Evolutionary conservation across 2,329 filamentous ascomycete genomes (phyloP), one percentile per base, ranked within the genome.

Genomic region (Akanthomyces uredinophilus): DNA sequence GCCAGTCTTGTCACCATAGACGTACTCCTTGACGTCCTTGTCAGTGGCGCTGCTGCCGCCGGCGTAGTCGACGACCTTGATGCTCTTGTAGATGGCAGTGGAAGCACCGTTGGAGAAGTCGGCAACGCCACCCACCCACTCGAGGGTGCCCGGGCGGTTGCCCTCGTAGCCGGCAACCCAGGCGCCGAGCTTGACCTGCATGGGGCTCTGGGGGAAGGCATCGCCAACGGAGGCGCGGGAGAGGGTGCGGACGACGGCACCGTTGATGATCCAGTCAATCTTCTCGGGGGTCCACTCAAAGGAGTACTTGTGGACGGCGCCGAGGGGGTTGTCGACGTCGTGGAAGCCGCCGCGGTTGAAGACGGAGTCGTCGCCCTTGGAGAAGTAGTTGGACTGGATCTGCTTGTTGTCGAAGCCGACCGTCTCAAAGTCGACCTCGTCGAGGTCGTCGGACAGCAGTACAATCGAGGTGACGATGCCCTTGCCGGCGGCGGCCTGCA

Each of bases 351-450:
- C 88, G 65, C 89, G 87, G 76, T 91, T 86, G 75, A 86, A 92
- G 63, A 82, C 82, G 18, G 82, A 82, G 60, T 83, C 87, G 75
- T 90, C 78, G 64, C 89, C 89, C 79, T 91, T 89, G 78, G 86
- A 84, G 76, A 90, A 91, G 79, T 92, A 96, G 79, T 96, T 96
- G 72, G 86, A 89, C 78, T 97, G 94, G 35, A 93, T 92, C 73
- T 94, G 81, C 32, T 80, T 75, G 67, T 82, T 78, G 71, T 91
- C 85, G 60, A 86, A 88, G 63, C 94, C 95, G 63, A 98, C 82
- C 89, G 91, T 96, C 77, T 98, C 94, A 89, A 92, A 96, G 76
- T 98, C 94, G 65, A 98, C 95, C 81, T 96, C 92, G 73, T 96
- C 92, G 24, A 96, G 81, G 71, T 87, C 85, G 71, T 96, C 91